These are phyloP conservation scores for Kwoniella bestiolae DNA, from an alignment of 768 basidiomycete genomes.

Conservation along the genomic window DNA sequence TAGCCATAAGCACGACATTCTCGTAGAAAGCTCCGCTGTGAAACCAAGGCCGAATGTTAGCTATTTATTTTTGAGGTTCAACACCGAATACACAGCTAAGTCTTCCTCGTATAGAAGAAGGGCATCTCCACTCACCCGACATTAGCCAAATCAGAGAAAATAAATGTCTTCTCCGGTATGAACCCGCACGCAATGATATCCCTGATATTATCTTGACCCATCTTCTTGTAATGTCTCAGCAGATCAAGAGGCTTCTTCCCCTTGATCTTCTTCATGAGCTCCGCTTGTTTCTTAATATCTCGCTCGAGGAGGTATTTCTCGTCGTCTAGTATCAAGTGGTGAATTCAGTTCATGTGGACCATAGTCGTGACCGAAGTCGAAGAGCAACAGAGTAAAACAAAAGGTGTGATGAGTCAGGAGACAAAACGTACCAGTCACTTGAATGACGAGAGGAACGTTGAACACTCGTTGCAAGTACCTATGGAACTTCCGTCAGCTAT, in stretches of 20 bases:
- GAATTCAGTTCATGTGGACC: not conserved
- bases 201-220: conserved; percentile 81
- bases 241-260: conserved; percentile 59
- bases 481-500: conserved; percentile 2
- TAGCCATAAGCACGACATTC: conserved; percentile 89
- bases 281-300: conserved; percentile 58
- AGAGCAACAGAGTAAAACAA: too few relatives aligned
- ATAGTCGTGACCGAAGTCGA: not conserved
- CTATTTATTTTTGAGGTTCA: not conserved
- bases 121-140: conserved; percentile 69
- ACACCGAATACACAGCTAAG: not conserved
- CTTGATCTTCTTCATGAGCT: conserved; percentile 48
- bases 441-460: conserved; percentile 89
- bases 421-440: conserved; percentile 75
- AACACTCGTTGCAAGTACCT: conserved; percentile 98
- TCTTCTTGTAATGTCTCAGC: conserved; percentile 77
- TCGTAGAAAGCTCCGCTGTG: conserved; percentile 83
- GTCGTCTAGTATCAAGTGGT: conserved; percentile 66
- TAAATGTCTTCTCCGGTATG: conserved; percentile 88
- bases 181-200: conserved; percentile 98
- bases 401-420: too few relatives aligned
- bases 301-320: conserved; percentile 99
- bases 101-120: too few relatives aligned
- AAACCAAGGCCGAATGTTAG: not conserved
- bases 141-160: conserved; percentile 89